Evolutionary conservation across 2,329 filamentous ascomycete genomes (phyloP), one percentile per base, ranked within the genome.

Genomic region (Pyrenochaeta sp.): DNA sequence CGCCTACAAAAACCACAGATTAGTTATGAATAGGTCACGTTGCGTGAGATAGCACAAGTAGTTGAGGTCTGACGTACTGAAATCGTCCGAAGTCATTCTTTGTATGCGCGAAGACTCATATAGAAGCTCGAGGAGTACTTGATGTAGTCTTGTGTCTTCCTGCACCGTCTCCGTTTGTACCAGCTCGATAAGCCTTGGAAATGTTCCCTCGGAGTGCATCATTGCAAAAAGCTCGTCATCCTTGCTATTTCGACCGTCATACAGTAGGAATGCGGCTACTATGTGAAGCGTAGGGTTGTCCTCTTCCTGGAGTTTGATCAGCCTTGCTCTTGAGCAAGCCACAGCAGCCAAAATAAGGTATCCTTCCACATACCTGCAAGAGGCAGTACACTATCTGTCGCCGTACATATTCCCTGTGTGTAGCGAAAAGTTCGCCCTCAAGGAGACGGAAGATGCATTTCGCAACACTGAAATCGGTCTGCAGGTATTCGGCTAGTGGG

Each of bases 41-140:
- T 14, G 20, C 18, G 14, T n/a, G 18, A 39, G 17, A 23, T 6
- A 7, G 21, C 7, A 6, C 20, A 39, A 9, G 6, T 6, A 7
- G 21, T 39, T 23, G 36, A 18, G 20, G 20, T 14, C 20, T 12
- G 10, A 76, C 90, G 51, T 85, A 91, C 77, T 85, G 61, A 99
- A 78, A 72, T 99, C 94, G 61, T 91, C 87, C 56, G 84, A 79
- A 49, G 85, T 88, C 54, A 99, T 79, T 58, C 88, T 85, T 76
- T 98, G 92, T 73, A 98, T 92, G 56, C 96, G 86, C 39, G 92
- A 93, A 90, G 97, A 97, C 80, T 98, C 95, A 77, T 97, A 99
- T 72, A 97, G 84, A 51, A 99, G 80, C 75, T 97, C 90, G 67
- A 99, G 82, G 46, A 98, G 81, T 57, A 95, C 79, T 31, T 90